Base-by-base conservation (phyloP, 768 basidiomycete genomes). In the Tylopilus balloui region DNA sequence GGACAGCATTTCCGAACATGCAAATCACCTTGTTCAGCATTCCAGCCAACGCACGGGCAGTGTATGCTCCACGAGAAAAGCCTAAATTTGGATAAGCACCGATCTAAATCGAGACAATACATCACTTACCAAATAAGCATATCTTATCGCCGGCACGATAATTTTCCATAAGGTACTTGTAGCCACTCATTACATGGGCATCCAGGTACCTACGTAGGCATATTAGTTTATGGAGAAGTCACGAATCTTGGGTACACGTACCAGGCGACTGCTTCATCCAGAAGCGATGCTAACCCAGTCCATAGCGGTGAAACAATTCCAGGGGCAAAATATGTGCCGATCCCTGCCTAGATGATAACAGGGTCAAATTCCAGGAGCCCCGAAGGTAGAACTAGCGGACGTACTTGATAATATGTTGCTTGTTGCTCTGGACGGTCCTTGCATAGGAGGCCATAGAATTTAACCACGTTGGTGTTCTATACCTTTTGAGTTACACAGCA, bases 131-230 rank as follows among this genome's bases (percentile, higher is more conserved):
- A 49, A 88, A 88, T 19, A 89, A 65, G 58, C 82, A 88, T 27
- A 90, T 78, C 63, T 76, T 86, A 62, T 88, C 87, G 1, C 88
- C 89, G 0, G 68, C 57, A n/a, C 69, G 72, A 61, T 84, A 88
- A 57, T 85, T 89, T 52, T 84, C 75, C 88, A 91, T 89, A 45
- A 91, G 68, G 64, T 83, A 91, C 52, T 69, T 71, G 65, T 91
- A 92, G 1, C 89, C 89, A 9, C 78, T 83, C 67, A 81, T 78
- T 20, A 89, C 83, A 66, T 89, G 87, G 1, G 61, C 75, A 45
- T 82, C 80, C 35, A 89, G 70, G 58, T 84, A 88, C 80, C 84
- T 86, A 39, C 32, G 23, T 2, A 24, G n/a, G 11, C 6, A 40
- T 14, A 23, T 36, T n/a, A 21, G n/a, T 50, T 13, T 15, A 31